Percentiles rank a stretch among this genome's conserved stretches.
Evolutionary conservation across 2,329 filamentous ascomycete genomes (phyloP).

Genomic region (Didymella glomerata): DNA sequence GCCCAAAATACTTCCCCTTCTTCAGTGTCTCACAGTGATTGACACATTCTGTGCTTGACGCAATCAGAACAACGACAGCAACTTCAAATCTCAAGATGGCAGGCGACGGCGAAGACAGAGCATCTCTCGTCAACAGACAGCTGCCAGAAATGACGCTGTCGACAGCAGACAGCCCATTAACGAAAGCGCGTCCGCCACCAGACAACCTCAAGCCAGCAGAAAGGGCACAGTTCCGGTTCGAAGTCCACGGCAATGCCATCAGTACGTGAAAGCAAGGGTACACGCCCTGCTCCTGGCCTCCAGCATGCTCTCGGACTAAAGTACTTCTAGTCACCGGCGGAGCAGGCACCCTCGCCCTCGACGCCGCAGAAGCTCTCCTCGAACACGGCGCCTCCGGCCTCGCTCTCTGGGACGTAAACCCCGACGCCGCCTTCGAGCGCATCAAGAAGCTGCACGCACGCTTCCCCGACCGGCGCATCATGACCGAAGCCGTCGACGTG

Average conservation of each 20-base stretch:
- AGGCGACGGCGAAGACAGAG: conserved; percentile 51
- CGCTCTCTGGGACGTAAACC: conserved; percentile 67
- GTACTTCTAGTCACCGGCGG: conserved; percentile 67
- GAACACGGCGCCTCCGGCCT: conserved; percentile 71
- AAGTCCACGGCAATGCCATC: conserved; percentile 62
- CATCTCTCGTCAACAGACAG: conserved; percentile 55
- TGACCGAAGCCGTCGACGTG: conserved; percentile 65
- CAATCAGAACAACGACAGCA: not conserved
- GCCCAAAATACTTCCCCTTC: not conserved
- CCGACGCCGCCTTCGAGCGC: conserved; percentile 52
- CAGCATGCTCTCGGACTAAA: conserved; percentile 9
- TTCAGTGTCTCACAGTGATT: too few relatives aligned
- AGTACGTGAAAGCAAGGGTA: conserved; percentile 51
- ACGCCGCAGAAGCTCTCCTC: conserved; percentile 68
- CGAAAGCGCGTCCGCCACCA: conserved; percentile 55
- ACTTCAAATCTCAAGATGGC: conserved; percentile 35
- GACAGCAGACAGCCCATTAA: conserved; percentile 54
- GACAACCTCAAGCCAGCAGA: conserved; percentile 53
- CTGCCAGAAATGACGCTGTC: conserved; percentile 62
- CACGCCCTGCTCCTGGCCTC: not conserved
- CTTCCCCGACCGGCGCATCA: conserved; percentile 64
- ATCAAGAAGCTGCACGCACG: conserved; percentile 59
- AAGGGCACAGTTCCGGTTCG: conserved; percentile 59
- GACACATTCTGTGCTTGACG: too few relatives aligned
- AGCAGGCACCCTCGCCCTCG: conserved; percentile 69